Evolutionary conservation across 2,329 filamentous ascomycete genomes (phyloP), one percentile per base, ranked within the genome.

Genomic region (Bipolaris oryzae): DNA sequence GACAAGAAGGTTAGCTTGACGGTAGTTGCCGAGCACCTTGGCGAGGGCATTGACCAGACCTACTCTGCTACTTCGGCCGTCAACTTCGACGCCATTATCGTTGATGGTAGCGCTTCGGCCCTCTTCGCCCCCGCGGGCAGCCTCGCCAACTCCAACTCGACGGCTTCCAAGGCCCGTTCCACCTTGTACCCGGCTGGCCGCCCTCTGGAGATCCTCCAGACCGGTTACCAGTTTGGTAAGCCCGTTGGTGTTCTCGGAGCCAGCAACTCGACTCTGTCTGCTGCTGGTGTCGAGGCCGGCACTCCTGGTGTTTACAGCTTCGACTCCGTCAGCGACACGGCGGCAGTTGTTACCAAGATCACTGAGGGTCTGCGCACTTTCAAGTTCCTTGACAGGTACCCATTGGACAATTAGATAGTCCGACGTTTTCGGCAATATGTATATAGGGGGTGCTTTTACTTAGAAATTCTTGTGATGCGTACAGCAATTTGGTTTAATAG

Each of bases 191-290:
- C 89, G 0, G 78, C 82, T 1, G 85, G 85, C 1, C 81, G 87
- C 0, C 89, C 89, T 0, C 74, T 81, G 2, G 82, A 89, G 77
- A 87, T 91, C 48, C 72, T 90, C 16, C 70, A 80, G 15, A 84
- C 87, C 67, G 84, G 81, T 0, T 91, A 86, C 76, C 78, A 84
- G 21, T 91, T 86, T 79, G 89, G 88, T 3, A 92, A 92, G 80
- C 86, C 89, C 0, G 78, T 91, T 21, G 87, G 80, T 13, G 84
- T 83, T 25, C 62, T 90, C 1, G 87, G 86, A 1, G 73, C 67
- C 11, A 75, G 74, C 0, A 75, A 63, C n/a, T 50, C 55, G 3
- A 78, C 79, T 3, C 73, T 84, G 5, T 60, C 70, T 1, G 74
- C 72, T 11, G 79, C 79, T 0, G 81, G 81, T 1, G 81, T 88